These are phyloP conservation scores for Bruguiera parviflora DNA, from an alignment of 345 rosid species.

Conservation along the genomic window DNA sequence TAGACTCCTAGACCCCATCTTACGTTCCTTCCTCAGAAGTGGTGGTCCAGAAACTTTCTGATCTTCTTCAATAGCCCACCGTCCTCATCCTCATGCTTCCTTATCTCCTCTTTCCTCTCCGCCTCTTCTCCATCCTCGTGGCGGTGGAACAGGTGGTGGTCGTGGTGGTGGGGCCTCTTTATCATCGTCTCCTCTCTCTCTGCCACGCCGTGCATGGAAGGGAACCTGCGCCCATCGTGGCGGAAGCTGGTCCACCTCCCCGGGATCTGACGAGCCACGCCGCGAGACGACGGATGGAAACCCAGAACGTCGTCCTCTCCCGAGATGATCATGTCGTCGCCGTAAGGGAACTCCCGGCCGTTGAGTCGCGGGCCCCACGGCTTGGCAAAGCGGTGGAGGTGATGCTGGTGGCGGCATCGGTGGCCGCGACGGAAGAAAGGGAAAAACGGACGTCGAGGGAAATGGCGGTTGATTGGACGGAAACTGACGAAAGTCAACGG, in stretches of 20 bases:
- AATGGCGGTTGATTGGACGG: constrained; percentile 42
- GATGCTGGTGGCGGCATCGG: constrained; percentile 33
- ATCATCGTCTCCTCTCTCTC: not conserved
- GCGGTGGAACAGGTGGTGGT: constrained; percentile 18
- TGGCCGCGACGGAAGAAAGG: constrained; percentile 30
- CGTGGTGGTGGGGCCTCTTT: constrained; percentile 10
- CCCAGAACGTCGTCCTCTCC: constrained; percentile 1
- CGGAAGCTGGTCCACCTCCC: constrained; percentile 31
- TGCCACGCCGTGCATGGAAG: constrained; percentile 11
- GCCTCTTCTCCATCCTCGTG: constrained; percentile 16
- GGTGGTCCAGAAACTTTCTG: constrained; percentile 41
- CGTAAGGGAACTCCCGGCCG: constrained; percentile 22
- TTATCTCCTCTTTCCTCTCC: constrained; percentile 11
- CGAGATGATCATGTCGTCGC: constrained; percentile 35
- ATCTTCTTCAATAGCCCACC: constrained; percentile 31
- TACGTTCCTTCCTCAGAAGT: constrained; percentile 23
- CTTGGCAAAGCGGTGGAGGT: constrained; percentile 13
- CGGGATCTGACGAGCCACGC: constrained; percentile 9
- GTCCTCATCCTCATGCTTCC: not conserved
- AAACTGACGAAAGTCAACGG: constrained; percentile 39
- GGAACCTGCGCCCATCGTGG: constrained; percentile 21
- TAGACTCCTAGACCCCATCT: not conserved
- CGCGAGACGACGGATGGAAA: constrained; percentile 8
- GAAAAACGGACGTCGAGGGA: constrained; percentile 26
- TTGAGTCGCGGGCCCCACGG: constrained; percentile 18